Evolutionary conservation across 2,329 filamentous ascomycete genomes (phyloP).

Genomic region (Fusarium camptoceras): DNA sequence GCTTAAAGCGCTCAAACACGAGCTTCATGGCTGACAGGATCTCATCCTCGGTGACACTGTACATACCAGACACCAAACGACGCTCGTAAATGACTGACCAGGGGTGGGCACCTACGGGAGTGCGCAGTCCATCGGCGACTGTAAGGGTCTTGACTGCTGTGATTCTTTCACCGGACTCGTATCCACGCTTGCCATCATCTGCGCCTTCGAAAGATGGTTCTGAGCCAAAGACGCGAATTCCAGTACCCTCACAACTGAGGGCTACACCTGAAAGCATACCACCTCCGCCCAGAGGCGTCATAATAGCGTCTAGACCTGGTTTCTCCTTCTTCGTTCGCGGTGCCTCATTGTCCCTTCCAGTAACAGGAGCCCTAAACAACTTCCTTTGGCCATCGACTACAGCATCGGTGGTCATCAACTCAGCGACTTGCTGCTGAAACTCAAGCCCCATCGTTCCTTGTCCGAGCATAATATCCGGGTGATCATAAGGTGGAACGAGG

Average conservation of each 20-base stretch:
- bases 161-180: slow-evolving; percentile 73
- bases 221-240: slow-evolving; percentile 83
- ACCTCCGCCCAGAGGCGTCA: slow-evolving; percentile 88
- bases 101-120: slow-evolving; percentile 79
- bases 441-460: slow-evolving; percentile 93
- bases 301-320: slow-evolving; percentile 72
- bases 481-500: slow-evolving; percentile 90
- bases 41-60: slow-evolving; percentile 82
- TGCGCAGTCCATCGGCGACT: slow-evolving; percentile 89
- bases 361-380: slow-evolving; percentile 31
- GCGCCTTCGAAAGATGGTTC: slow-evolving; percentile 86
- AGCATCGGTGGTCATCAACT: slow-evolving; percentile 57
- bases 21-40: slow-evolving; percentile 81
- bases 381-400: slow-evolving; percentile 32
- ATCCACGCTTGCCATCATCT: slow-evolving; percentile 82
- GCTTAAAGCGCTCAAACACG: slow-evolving; percentile 88
- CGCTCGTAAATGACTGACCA: slow-evolving; percentile 82
- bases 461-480: slow-evolving; percentile 90
- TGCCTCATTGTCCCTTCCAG: slow-evolving; percentile 35
- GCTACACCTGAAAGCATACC: slow-evolving; percentile 89
- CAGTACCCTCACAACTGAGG: slow-evolving; percentile 77
- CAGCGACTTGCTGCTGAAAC: slow-evolving; percentile 77
- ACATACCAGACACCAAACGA: slow-evolving; percentile 76
- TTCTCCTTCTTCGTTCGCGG: slow-evolving; percentile 36
- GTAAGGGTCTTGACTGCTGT: slow-evolving; percentile 79